Evolutionary conservation across 768 basidiomycete genomes (phyloP).

Genomic region (Leccinum variicolor): DNA sequence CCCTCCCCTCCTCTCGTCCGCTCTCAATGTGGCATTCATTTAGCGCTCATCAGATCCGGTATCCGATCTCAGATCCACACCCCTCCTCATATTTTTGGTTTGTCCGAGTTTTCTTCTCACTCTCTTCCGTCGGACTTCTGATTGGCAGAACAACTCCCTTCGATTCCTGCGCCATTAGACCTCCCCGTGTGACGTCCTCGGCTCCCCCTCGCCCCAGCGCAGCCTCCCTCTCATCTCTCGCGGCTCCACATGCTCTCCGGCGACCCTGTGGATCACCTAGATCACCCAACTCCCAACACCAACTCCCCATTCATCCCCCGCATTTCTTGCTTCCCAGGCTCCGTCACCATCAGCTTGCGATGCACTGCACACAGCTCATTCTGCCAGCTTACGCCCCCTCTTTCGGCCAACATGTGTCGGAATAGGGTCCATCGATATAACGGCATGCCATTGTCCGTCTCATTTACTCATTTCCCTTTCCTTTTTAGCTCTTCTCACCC

Average conservation of each 20-base stretch:
- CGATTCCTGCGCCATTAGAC: neutral
- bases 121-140: conserved; percentile 9
- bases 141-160: neutral
- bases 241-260: neutral
- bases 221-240: neutral
- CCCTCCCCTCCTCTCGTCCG: neutral
- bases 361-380: neutral
- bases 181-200: neutral
- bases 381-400: conserved; percentile 10
- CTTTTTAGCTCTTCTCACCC: conserved; percentile 7
- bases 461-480: conserved; percentile 4
- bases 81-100: conserved; percentile 10
- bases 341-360: neutral
- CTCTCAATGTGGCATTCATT: neutral
- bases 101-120: conserved; percentile 1
- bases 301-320: neutral
- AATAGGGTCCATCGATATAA: conserved; percentile 6
- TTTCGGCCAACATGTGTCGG: conserved; percentile 12
- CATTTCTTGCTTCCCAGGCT: neutral
- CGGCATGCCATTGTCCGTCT: conserved; percentile 5
- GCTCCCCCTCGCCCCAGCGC: neutral
- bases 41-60: conserved; percentile 12
- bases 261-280: neutral
- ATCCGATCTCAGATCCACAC: conserved; percentile 12
- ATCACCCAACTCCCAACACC: neutral